These are phyloP conservation scores for Termitomyces sp. DNA, from an alignment of 768 basidiomycete genomes.

Conservation along the genomic window DNA sequence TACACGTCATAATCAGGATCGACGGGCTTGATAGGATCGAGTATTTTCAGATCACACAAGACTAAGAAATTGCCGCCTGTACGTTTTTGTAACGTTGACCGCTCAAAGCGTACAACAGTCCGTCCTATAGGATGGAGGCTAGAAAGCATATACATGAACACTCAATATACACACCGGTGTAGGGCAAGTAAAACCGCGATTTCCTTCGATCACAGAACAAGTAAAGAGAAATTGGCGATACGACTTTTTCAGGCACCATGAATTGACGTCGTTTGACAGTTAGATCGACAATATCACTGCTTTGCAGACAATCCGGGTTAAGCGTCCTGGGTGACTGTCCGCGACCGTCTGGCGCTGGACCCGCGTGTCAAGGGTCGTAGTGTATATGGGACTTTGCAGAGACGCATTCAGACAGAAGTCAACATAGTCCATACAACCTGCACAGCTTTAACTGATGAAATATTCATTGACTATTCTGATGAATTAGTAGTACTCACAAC, in stretches of 20 bases:
- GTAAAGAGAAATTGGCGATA: neutral
- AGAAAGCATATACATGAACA: neutral
- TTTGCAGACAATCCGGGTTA: no score
- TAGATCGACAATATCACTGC: neutral
- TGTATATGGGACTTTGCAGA: no score
- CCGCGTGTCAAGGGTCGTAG: no score
- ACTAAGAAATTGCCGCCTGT: conserved; percentile 22
- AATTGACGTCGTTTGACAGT: no score
- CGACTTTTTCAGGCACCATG: neutral
- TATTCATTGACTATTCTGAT: no score
- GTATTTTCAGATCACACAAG: conserved; percentile 20
- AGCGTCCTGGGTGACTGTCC: no score
- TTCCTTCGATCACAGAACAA: neutral
- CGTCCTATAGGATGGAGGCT: conserved; percentile 4
- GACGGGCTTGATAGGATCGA: conserved; percentile 6
- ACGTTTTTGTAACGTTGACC: neutral
- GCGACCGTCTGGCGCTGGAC: no score
- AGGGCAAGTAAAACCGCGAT: neutral
- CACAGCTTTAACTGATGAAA: no score
- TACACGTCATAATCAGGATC: conserved; percentile 10
- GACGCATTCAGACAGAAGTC: no score
- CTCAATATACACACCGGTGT: neutral
- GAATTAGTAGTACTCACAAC: no score
- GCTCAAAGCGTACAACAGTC: conserved; percentile 12
- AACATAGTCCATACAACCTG: no score